phyloP scores from a whole-genome alignment of 352 stramenopile species.

The Phytophthora gonapodyides region DNA sequence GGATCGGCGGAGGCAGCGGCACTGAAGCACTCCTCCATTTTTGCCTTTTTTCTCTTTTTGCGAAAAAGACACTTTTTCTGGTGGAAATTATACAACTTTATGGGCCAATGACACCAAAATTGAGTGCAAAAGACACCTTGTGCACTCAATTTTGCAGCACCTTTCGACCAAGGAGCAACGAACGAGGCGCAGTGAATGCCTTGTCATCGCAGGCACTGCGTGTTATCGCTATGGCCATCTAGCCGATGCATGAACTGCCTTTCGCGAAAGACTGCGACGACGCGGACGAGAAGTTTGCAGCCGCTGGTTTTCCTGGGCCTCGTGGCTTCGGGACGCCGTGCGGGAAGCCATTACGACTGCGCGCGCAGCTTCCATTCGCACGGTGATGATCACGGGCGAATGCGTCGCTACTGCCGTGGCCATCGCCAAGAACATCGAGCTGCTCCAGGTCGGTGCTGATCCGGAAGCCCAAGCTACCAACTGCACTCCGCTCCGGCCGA shows the following conservation, averaged over 20 bases:
- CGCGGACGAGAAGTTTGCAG: slow-evolving; percentile 77
- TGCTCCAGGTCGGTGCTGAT: slow-evolving; percentile 83
- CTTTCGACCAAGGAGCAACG: too few species aligned
- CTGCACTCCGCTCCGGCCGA: slow-evolving; percentile 34
- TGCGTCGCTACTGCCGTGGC: slow-evolving; percentile 87
- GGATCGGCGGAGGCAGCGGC: too few species aligned
- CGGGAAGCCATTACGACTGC: slow-evolving; percentile 37
- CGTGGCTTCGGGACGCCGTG: slow-evolving; percentile 82
- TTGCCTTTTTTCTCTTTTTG: too few species aligned
- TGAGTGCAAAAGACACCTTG: too few species aligned
- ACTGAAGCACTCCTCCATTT: too few species aligned
- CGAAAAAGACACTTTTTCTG: too few species aligned
- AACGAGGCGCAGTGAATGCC: too few species aligned
- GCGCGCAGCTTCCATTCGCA: slow-evolving; percentile 56
- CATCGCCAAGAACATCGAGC: slow-evolving; percentile 82
- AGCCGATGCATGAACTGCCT: slow-evolving; percentile 33
- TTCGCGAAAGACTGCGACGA: slow-evolving; percentile 52
- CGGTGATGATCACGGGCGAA: slow-evolving; percentile 96
- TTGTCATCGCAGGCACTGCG: too few species aligned
- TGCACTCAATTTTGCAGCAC: too few species aligned
- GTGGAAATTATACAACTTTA: too few species aligned
- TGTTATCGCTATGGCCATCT: too few species aligned
- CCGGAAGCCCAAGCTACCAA: slow-evolving; percentile 62
- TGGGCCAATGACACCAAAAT: too few species aligned
- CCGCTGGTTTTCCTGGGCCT: slow-evolving; percentile 92